phyloP scores from a whole-genome alignment of 129 eudicot genomes.

The Helianthus tuberosus region DNA sequence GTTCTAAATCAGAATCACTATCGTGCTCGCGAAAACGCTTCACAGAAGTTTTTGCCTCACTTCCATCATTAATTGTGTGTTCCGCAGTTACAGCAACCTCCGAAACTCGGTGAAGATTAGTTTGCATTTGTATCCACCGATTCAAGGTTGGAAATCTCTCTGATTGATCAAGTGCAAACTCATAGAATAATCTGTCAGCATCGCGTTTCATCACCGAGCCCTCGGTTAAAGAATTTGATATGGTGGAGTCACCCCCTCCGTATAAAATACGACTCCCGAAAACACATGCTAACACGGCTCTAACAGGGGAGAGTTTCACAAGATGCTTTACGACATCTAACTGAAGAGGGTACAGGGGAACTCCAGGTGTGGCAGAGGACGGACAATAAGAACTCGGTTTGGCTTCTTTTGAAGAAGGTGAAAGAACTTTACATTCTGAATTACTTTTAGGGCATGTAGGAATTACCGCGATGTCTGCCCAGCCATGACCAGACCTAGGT shows the following conservation, averaged over 20 bases:
- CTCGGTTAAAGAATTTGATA: conserved; percentile 67
- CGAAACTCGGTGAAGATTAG: conserved; percentile 91
- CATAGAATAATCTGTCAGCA: conserved; percentile 82
- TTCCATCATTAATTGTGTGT: conserved; percentile 41
- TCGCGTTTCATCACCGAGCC: conserved; percentile 65
- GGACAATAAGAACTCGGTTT: conserved; percentile 68
- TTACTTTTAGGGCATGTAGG: conserved; percentile 59
- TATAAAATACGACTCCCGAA: conserved; percentile 86
- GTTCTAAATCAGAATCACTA: conserved; percentile 83
- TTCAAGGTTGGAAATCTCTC: conserved; percentile 99
- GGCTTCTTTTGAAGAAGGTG: conserved; percentile 78
- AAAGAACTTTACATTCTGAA: conserved; percentile 56
- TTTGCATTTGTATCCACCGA: conserved; percentile 99
- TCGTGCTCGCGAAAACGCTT: conserved; percentile 87
- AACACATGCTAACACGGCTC: conserved; percentile 93
- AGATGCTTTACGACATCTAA: conserved; percentile 93
- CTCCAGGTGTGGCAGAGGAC: conserved; percentile 77
- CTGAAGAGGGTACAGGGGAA: conserved; percentile 90
- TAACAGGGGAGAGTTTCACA: conserved; percentile 88
- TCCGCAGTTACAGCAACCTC: conserved; percentile 79
- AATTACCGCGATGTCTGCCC: conserved; percentile 96
- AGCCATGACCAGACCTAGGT: conserved; percentile 91
- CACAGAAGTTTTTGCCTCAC: conserved; percentile 51
- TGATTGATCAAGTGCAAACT: conserved; percentile 98
- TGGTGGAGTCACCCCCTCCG: conserved; percentile 61